Base-by-base conservation (phyloP, 352 stramenopile genomes). In the Plasmopara muralis region DNA sequence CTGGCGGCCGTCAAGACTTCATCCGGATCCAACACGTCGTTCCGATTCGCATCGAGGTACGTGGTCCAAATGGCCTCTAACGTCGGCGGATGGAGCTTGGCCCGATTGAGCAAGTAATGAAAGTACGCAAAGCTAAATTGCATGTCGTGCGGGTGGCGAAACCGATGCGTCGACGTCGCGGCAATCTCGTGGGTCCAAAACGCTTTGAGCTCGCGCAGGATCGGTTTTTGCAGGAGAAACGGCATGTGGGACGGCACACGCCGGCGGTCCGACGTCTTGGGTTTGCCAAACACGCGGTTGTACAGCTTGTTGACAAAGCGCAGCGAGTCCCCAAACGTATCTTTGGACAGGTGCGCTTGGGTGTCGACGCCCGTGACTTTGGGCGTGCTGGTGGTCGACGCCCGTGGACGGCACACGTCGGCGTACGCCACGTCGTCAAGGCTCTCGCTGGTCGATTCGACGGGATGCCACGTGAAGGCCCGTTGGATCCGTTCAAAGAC, bases 121-220 rank as follows among this genome's bases (percentile, higher is more conserved):
- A 97, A 97, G 64, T 98, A 98, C 31, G 83, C 80, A 55, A 98
- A 98, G 52, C 87, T 89, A 54, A 97, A 98, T 59, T 98, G 93
- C 85, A 98, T 95, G 67, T 98, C 93, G 38, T 96, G 60, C 6
- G 78, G 71, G 43, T 89, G 81, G 20, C 93, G 87, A 58, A 98
- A 98, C 6, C 90, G 82, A 45, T 97, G 87, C 6, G 66, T 47
- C 14, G 82, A 93, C 13, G 90, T 97, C 13, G 67, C 66, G 9
- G 87, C 54, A 31, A 85, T 82, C 56, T 95, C 82, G 9, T 63
- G 58, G 0, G 63, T 68, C 80, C 79, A 96, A 4, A 72, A 68
- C n/a, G 61, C 54, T 55, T 97, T 95, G 56, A 98, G 93, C 57
- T 96, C 85, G 31, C 74, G 74, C 35, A 98, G 87, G 6, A 93